Evolutionary conservation across 169 alveolate species (phyloP).

Genomic region (Plasmodium gallinaceum): DNA sequence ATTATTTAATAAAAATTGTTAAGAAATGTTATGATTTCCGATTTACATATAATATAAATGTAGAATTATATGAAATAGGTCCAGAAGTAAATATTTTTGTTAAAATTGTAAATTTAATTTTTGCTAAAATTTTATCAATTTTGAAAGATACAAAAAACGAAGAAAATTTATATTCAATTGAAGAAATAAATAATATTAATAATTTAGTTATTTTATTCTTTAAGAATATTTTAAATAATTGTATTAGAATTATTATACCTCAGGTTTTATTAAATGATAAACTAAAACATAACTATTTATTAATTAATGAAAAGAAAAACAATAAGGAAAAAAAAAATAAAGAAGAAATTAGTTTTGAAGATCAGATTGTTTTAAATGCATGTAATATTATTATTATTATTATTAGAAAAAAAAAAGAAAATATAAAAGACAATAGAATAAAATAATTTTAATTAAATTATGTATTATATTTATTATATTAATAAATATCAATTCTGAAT

Average conservation of each 20-base stretch:
- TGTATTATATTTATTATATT: no score
- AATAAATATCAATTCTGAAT: background rate
- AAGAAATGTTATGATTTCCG: slow-evolving; percentile 53
- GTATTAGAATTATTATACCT: slow-evolving; percentile 52
- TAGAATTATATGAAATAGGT: slow-evolving; percentile 65
- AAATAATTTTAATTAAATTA: no score
- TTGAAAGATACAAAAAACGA: slow-evolving; percentile 51
- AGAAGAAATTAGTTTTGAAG: slow-evolving; percentile 21
- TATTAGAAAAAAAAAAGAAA: no score
- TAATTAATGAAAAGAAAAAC: slow-evolving; percentile 20
- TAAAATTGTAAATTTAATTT: slow-evolving; percentile 63
- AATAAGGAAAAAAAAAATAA: slow-evolving; percentile 5
- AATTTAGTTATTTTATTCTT: slow-evolving; percentile 45
- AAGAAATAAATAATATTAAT: slow-evolving; percentile 56
- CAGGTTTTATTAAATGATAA: slow-evolving; percentile 40
- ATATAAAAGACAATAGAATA: no score
- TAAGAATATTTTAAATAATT: slow-evolving; percentile 36
- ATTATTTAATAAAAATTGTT: slow-evolving; percentile 50
- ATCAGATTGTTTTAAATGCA: slow-evolving; percentile 51
- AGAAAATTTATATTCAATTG: slow-evolving; percentile 27
- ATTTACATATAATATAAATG: slow-evolving; percentile 41
- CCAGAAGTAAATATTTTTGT: slow-evolving; percentile 72
- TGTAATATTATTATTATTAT: slow-evolving; percentile 10
- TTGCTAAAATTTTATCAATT: slow-evolving; percentile 54
- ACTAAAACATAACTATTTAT: slow-evolving; percentile 33